Conservation (phyloP, 352 stramenopile species). For the Thraustochytrium striatum region DNA sequence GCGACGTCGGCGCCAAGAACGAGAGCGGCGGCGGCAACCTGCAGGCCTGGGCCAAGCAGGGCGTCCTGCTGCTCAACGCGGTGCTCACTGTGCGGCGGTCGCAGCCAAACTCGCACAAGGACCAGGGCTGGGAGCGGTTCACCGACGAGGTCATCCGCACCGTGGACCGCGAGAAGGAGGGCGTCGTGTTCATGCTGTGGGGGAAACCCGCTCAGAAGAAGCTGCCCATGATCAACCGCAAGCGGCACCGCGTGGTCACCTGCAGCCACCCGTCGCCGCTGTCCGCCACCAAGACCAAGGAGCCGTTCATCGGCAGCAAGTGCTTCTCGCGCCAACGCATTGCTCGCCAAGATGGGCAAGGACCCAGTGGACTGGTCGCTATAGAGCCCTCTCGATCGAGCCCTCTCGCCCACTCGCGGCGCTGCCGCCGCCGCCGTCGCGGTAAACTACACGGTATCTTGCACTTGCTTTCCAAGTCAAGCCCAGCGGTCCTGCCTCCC, state of each 20-base stretch:
- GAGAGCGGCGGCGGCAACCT: conserved; percentile 81
- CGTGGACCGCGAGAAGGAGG: conserved; percentile 66
- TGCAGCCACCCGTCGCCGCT: conserved; percentile 84
- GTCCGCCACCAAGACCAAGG: conserved; percentile 87
- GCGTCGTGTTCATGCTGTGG: conserved; percentile 97
- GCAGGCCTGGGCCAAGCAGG: conserved; percentile 81
- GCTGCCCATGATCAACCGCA: conserved; percentile 67
- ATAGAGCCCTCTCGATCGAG: no score
- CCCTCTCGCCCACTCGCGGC: no score
- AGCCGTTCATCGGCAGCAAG: conserved; percentile 89
- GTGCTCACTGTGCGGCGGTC: conserved; percentile 88
- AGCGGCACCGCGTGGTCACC: conserved; percentile 76
- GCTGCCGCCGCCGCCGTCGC: no score
- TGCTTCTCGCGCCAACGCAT: conserved; percentile 80
- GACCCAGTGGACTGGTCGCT: conserved; percentile 73
- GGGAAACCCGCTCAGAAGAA: conserved; percentile 84
- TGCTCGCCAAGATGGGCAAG: conserved; percentile 69
- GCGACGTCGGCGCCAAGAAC: conserved; percentile 66
- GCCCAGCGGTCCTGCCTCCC: no score
- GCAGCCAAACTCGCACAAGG: conserved; percentile 89
- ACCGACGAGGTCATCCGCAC: conserved; percentile 87
- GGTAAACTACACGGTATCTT: no score
- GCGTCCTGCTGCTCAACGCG: conserved; percentile 96
- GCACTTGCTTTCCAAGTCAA: no score
- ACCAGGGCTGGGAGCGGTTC: conserved; percentile 92